Base-by-base conservation (phyloP, 2,329 filamentous ascomycete genomes). In the Chrysoporthe cubensis region DNA sequence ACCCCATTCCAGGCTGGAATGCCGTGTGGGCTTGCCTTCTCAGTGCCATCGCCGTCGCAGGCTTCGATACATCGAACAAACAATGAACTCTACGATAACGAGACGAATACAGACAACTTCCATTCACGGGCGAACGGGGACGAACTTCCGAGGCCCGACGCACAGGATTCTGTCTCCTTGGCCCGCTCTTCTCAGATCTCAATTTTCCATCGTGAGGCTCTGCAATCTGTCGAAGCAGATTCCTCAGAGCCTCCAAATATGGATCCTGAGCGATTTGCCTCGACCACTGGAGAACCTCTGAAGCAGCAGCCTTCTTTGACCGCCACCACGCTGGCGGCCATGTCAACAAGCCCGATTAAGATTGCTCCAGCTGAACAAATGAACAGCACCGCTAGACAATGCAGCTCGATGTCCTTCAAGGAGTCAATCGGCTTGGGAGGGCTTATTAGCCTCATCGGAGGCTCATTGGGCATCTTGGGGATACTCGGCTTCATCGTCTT, bases 401-500 rank as follows among this genome's bases (percentile, higher is more conserved):
- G n/a, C 7, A 21, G 11, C n/a, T 3, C n/a, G 9, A 50, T 21
- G n/a, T 50, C 46, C 0, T 21, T 50, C 46, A 50, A 21, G n/a
- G 46, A 50, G 7, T 50, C 46, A 7, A 21, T 50, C 11, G 46
- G 64, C 2, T 16, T 46, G 1, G 57, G 50, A 9, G 57, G 57
- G 6, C 42, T 43, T 9, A 40, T 14, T 34, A 26, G 64, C 3
- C 26, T 66, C 43, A 7, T 66, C 1, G 65, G 65, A 37, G 65
- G 65, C 46, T 62, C 37, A 7, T 3, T 63, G 42, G 65, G 59
- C 5, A 44, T 66, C 2, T 26, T 66, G 3, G 59, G 50, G 7
- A 14, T 52, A 4, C 32, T 66, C 13, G 59, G 65, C 3, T 66
- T 66, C 18, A 32, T 66, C 34, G 2, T 9, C 16, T 62, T 58